These are phyloP conservation scores for Trametes punicea DNA, from an alignment of 768 basidiomycete genomes.

Conservation along the genomic window DNA sequence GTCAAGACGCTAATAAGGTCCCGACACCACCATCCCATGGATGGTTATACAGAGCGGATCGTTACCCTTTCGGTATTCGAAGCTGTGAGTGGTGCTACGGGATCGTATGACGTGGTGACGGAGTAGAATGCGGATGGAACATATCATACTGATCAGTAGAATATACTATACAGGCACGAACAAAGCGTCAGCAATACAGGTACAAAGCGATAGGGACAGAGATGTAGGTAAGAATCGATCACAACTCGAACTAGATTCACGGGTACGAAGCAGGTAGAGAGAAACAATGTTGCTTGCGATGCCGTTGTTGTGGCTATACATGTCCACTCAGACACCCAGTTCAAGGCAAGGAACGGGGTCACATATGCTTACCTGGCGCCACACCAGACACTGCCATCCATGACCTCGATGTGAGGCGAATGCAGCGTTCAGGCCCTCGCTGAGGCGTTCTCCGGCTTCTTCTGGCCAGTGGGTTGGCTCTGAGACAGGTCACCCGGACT, in stretches of 20 bases:
- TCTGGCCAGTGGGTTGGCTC: conserved; percentile 1
- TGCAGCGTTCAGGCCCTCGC: neutral
- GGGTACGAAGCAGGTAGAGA: too few species aligned
- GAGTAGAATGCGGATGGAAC: neutral
- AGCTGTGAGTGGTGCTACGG: neutral
- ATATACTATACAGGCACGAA: conserved; percentile 11
- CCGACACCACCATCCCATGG: too few species aligned
- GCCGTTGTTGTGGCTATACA: too few species aligned
- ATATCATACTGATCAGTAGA: conserved; percentile 8
- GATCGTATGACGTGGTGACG: neutral
- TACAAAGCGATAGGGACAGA: neutral
- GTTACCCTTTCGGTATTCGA: neutral
- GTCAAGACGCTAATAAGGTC: too few species aligned
- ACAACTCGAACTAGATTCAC: too few species aligned
- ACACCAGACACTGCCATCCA: too few species aligned
- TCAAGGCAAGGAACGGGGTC: too few species aligned
- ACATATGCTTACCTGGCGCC: too few species aligned
- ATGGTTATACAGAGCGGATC: too few species aligned
- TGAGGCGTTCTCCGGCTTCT: conserved; percentile 10
- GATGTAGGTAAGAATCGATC: neutral
- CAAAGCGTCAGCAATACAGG: conserved; percentile 2
- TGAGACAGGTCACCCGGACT: conserved; percentile 8
- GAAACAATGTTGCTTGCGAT: too few species aligned
- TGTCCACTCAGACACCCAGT: too few species aligned
- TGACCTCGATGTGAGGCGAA: neutral